These are phyloP conservation scores for Infundibulicybe gibba DNA, from an alignment of 768 basidiomycete genomes.

Conservation along the genomic window DNA sequence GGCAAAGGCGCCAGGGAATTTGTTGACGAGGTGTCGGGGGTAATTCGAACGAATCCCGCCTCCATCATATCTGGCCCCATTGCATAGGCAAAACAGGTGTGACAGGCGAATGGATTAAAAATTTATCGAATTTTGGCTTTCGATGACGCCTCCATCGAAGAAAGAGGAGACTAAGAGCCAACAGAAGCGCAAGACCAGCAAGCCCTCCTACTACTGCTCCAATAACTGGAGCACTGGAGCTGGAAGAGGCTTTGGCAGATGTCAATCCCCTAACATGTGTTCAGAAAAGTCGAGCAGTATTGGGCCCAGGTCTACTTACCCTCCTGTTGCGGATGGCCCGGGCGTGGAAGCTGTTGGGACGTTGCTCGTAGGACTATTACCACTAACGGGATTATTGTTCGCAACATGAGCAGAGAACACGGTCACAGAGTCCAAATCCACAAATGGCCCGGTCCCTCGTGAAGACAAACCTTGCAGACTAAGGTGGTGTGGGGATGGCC, in stretches of 20 bases:
- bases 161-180: conserved; percentile 19
- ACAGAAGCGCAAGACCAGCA: conserved; percentile 16
- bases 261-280: no score
- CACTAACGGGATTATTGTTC: no score
- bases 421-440: conserved; percentile 40
- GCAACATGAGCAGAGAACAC: conserved; percentile 24
- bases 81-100: conserved; percentile 32
- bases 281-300: no score
- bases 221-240: background rate
- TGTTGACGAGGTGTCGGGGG: conserved; percentile 18
- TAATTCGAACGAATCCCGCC: conserved; percentile 14
- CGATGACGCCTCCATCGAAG: conserved; percentile 18
- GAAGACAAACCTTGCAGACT: conserved; percentile 28
- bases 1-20: conserved; percentile 16
- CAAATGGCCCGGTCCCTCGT: conserved; percentile 29
- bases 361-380: no score
- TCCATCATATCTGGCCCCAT: conserved; percentile 19
- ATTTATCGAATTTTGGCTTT: conserved; percentile 14
- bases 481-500: conserved; percentile 33
- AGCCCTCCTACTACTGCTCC: conserved; percentile 19
- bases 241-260: no score
- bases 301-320: background rate
- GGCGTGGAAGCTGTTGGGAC: background rate
- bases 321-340: background rate
- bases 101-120: conserved; percentile 18